Conservation (phyloP, 768 basidiomycete species). For the Rhizopogon vesiculosus region DNA sequence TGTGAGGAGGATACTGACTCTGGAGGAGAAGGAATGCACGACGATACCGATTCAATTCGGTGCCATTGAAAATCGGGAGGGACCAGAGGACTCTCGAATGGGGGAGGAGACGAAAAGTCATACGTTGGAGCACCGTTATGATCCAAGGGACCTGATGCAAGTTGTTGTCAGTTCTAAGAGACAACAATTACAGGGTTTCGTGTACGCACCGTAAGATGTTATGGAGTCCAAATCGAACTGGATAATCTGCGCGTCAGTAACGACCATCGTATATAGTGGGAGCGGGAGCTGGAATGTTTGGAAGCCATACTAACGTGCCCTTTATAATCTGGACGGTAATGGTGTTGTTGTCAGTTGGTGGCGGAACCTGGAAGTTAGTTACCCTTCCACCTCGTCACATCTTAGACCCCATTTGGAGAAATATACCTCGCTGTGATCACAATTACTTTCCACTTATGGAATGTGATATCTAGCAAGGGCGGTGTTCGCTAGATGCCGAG, state of each 20-base stretch:
- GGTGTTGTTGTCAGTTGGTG: slow-evolving; percentile 6
- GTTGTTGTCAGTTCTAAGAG: background rate
- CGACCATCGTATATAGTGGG: slow-evolving; percentile 10
- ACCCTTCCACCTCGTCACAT: slow-evolving; percentile 24
- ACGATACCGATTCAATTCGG: background rate
- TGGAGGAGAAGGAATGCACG: slow-evolving; percentile 7
- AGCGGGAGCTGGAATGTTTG: background rate
- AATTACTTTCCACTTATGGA: slow-evolving; percentile 4
- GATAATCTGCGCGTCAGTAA: slow-evolving; percentile 2
- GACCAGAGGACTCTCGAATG: slow-evolving; percentile 10
- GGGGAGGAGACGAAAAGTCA: slow-evolving; percentile 7
- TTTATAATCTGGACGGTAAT: slow-evolving; percentile 19
- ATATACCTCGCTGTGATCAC: slow-evolving; percentile 26
- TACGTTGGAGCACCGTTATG: slow-evolving; percentile 3
- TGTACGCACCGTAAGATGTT: slow-evolving; percentile 1
- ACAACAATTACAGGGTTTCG: background rate
- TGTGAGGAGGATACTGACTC: slow-evolving; percentile 8
- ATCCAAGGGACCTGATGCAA: background rate
- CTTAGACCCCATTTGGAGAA: slow-evolving; percentile 10
- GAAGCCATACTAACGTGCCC: slow-evolving; percentile 4
- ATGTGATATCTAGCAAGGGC: slow-evolving; percentile 7
- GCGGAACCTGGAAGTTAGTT: slow-evolving; percentile 5
- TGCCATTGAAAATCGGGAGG: slow-evolving; percentile 14
- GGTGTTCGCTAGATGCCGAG: slow-evolving; percentile 13
- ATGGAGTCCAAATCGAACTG: slow-evolving; percentile 5